These are phyloP conservation scores for Aureobasidium sp. DNA, from an alignment of 2,329 filamentous ascomycete genomes.

Conservation along the genomic window DNA sequence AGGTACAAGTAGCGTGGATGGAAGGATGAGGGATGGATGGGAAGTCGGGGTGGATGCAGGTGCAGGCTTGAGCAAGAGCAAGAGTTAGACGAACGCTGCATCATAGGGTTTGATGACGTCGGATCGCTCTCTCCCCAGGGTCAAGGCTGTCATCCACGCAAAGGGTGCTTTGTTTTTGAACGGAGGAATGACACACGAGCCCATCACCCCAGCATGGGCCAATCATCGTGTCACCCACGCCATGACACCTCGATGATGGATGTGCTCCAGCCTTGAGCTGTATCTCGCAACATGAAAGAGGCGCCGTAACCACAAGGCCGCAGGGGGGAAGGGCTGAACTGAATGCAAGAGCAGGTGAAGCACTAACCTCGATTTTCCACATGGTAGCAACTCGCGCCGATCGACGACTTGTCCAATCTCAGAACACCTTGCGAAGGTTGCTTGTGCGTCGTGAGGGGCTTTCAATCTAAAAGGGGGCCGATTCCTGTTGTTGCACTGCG, in stretches of 20 bases:
- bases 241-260: conserved; percentile 7
- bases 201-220: not conserved
- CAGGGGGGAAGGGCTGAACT: too few relatives aligned
- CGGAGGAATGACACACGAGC: conserved; percentile 10
- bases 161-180: conserved; percentile 6
- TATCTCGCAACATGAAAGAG: too few relatives aligned
- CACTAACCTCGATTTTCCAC: conserved; percentile 12
- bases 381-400: conserved; percentile 7
- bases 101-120: conserved; percentile 11
- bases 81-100: conserved; percentile 8
- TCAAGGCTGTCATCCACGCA: conserved; percentile 8
- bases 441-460: conserved; percentile 4
- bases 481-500: conserved; percentile 1
- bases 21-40: conserved; percentile 4
- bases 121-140: not conserved
- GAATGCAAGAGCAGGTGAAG: not conserved
- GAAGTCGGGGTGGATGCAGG: not conserved
- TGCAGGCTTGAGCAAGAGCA: conserved; percentile 5
- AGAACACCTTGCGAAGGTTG: conserved; percentile 1
- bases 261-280: not conserved
- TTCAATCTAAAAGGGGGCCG: not conserved
- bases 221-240: not conserved
- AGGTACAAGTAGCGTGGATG: not conserved
- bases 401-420: conserved; percentile 3
- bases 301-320: too few relatives aligned